Evolutionary conservation across 331 rosid genomes (phyloP).

Genomic region (Phaseolus coccineus): DNA sequence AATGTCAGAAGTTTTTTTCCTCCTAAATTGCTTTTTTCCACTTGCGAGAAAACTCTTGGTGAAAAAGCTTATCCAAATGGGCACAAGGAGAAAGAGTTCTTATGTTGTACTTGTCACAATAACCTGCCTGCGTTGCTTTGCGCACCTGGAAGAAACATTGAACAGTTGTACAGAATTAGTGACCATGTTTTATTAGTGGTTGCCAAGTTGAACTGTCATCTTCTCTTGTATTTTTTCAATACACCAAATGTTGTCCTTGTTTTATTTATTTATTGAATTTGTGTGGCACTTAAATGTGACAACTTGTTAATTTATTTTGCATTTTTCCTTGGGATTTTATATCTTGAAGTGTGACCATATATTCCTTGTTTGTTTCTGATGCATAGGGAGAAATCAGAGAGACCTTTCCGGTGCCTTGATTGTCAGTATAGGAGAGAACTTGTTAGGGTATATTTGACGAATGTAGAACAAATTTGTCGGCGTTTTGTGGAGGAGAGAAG

Average conservation of each 20-base stretch:
- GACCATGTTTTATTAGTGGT: not conserved
- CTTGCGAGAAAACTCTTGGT: not conserved
- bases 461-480: conserved; percentile 97
- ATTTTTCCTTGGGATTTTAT: conserved; percentile 36
- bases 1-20: not conserved
- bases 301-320: conserved; percentile 11
- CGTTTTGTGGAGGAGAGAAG: conserved; percentile 98
- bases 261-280: not conserved
- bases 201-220: not conserved
- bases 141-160: not conserved
- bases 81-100: too few species aligned
- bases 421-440: conserved; percentile 99
- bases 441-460: conserved; percentile 96
- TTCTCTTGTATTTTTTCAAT: conserved; percentile 13
- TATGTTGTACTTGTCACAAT: too few species aligned
- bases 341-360: conserved; percentile 13
- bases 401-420: conserved; percentile 98
- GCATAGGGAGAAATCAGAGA: conserved; percentile 90
- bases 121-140: not conserved
- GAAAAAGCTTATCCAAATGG: not conserved
- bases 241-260: not conserved
- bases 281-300: not conserved
- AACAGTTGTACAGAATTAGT: not conserved
- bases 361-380: conserved; percentile 49
- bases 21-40: not conserved